These are phyloP conservation scores for Dactylellina leptospora DNA, from an alignment of 2,329 filamentous ascomycete species.

Conservation along the genomic window DNA sequence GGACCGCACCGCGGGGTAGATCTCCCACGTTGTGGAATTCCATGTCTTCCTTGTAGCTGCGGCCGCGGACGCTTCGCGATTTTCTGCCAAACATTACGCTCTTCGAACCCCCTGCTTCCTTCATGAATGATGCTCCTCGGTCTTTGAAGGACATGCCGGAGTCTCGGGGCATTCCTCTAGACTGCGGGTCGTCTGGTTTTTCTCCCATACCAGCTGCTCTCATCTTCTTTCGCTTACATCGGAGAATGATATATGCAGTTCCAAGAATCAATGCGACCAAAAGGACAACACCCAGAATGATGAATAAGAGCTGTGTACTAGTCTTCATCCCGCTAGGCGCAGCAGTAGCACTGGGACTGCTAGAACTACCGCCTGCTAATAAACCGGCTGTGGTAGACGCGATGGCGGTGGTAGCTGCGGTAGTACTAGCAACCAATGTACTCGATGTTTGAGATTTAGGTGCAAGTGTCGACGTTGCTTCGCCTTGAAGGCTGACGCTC, in stretches of 20 bases:
- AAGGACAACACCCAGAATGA: constrained; percentile 55
- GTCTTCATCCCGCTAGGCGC: constrained; percentile 47
- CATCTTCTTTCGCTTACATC: constrained; percentile 52
- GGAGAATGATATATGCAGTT: constrained; percentile 52
- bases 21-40: constrained; percentile 42
- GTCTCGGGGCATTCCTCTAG: constrained; percentile 26
- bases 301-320: constrained; percentile 55
- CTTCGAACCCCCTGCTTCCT: constrained; percentile 53
- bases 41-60: constrained; percentile 35
- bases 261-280: constrained; percentile 54
- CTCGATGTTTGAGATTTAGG: constrained; percentile 27
- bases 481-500: constrained; percentile 16
- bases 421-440: constrained; percentile 12
- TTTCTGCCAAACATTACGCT: constrained; percentile 37
- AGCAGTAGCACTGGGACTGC: constrained; percentile 15
- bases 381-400: constrained; percentile 17
- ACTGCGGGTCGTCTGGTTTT: constrained; percentile 36
- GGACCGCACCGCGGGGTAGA: constrained; percentile 32
- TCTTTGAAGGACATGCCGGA: constrained; percentile 57
- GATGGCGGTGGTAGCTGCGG: constrained; percentile 27
- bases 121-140: constrained; percentile 57
- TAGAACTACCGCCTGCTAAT: constrained; percentile 27
- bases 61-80: constrained; percentile 38
- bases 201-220: constrained; percentile 32
- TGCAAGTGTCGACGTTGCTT: constrained; percentile 24